Conservation (phyloP, 2,329 filamentous ascomycete genomes). For the Pseudogymnoascus sp. region DNA sequence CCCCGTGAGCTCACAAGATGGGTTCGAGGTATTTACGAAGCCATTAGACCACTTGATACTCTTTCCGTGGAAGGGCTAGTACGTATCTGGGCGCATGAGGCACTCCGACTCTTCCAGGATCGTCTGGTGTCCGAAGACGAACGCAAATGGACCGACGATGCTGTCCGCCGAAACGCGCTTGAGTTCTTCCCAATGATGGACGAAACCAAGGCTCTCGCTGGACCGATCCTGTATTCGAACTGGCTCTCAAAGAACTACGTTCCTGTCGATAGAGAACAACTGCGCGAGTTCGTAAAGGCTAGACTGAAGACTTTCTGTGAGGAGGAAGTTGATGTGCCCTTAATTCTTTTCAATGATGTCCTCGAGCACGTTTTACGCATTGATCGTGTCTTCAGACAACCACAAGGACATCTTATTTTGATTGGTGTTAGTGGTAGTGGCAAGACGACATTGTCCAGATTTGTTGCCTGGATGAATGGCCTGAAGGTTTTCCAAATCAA, state of each 20-base stretch:
- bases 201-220: constrained; percentile 77
- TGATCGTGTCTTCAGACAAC: constrained; percentile 96
- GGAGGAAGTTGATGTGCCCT: constrained; percentile 95
- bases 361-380: constrained; percentile 97
- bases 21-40: constrained; percentile 96
- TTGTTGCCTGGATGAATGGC: constrained; percentile 99
- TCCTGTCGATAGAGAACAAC: constrained; percentile 87
- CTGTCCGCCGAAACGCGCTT: constrained; percentile 76
- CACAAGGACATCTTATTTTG: constrained; percentile 94
- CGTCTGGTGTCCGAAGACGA: constrained; percentile 92
- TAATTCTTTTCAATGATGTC: constrained; percentile 99
- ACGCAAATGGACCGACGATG: constrained; percentile 87
- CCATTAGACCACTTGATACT: constrained; percentile 83
- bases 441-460: constrained; percentile 95
- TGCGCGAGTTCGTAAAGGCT: constrained; percentile 96
- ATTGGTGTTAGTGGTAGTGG: constrained; percentile 98
- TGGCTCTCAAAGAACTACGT: constrained; percentile 99
- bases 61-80: constrained; percentile 86
- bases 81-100: constrained; percentile 97
- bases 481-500: constrained; percentile 99
- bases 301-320: constrained; percentile 97
- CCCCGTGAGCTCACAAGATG: constrained; percentile 96
- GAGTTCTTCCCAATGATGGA: constrained; percentile 96
- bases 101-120: constrained; percentile 92
- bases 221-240: constrained; percentile 96